phyloP scores from a whole-genome alignment of 768 basidiomycete species.

The Podaxis carcinomalis region DNA sequence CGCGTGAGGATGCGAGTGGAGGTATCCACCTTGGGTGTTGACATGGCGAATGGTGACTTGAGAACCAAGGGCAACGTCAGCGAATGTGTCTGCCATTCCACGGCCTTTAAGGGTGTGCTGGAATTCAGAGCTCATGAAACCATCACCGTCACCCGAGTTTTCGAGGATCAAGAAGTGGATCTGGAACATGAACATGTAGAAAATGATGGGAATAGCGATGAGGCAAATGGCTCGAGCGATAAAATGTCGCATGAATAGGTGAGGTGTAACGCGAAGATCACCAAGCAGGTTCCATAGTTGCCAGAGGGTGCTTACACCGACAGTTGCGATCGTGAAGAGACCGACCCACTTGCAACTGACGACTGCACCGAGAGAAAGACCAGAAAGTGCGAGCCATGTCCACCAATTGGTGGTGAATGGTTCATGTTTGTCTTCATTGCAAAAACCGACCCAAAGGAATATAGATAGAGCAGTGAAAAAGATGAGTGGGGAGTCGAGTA shows the following conservation, averaged over 20 bases:
- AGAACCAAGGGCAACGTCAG: conserved; percentile 90
- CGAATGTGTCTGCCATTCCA: conserved; percentile 90
- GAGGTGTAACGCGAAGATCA: conserved; percentile 73
- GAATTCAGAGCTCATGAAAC: conserved; percentile 99
- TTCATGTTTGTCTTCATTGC: conserved; percentile 80
- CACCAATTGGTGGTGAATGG: conserved; percentile 91
- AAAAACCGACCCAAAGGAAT: conserved; percentile 88
- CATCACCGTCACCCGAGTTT: conserved; percentile 94
- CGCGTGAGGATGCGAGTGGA: conserved; percentile 89
- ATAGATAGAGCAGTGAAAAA: conserved; percentile 94
- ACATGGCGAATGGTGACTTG: conserved; percentile 80
- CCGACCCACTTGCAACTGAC: conserved; percentile 98
- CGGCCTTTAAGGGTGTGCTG: conserved; percentile 91
- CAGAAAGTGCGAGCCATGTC: conserved; percentile 85
- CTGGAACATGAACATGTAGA: conserved; percentile 97
- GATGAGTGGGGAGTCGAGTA: conserved; percentile 96
- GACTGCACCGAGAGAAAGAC: conserved; percentile 88
- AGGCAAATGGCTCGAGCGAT: conserved; percentile 85
- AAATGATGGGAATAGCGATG: conserved; percentile 76
- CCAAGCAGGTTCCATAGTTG: conserved; percentile 92
- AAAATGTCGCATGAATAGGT: conserved; percentile 80
- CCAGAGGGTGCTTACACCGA: conserved; percentile 78
- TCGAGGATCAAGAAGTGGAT: conserved; percentile 89
- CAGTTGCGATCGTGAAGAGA: conserved; percentile 93
- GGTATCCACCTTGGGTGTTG: conserved; percentile 98